A percentile compares a stretch with the other conserved stretches of the same genome.
These are phyloP conservation scores for Candolleomyces eurysporus DNA, from an alignment of 768 basidiomycete genomes.

Conservation along the genomic window DNA sequence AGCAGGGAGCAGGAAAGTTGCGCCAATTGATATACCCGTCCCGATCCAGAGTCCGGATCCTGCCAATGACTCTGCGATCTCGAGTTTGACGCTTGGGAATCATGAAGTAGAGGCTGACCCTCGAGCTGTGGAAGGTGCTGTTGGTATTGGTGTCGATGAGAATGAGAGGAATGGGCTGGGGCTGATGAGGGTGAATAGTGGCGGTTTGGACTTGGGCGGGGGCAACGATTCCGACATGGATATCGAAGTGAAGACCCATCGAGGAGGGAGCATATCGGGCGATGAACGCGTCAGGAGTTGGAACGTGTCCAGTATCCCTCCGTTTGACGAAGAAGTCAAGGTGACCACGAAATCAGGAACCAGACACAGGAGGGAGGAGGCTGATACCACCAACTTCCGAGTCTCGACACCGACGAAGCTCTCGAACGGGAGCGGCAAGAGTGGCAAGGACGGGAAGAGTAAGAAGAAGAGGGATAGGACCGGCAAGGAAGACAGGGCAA, in stretches of 20 bases:
- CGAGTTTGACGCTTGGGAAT: constrained; percentile 50
- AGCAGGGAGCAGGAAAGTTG: constrained; percentile 7
- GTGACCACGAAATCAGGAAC: constrained; percentile 11
- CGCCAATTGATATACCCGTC: constrained; percentile 18
- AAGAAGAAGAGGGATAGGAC: constrained; percentile 25
- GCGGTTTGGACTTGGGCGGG: constrained; percentile 17
- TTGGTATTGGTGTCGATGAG: background rate
- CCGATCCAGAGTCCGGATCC: constrained; percentile 28
- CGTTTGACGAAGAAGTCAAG: background rate
- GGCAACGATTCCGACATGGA: constrained; percentile 17
- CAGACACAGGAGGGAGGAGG: constrained; percentile 22
- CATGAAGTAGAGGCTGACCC: constrained; percentile 17
- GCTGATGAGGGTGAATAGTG: constrained; percentile 10
- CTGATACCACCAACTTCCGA: constrained; percentile 12
- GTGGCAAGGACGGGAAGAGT: constrained; percentile 18
- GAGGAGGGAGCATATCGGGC: constrained; percentile 21
- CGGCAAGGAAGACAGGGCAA: constrained; percentile 23
- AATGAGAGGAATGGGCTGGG: constrained; percentile 9
- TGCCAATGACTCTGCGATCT: constrained; percentile 52
- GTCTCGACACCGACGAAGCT: constrained; percentile 15
- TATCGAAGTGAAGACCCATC: constrained; percentile 29
- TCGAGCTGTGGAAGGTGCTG: constrained; percentile 11
- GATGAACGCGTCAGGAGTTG: constrained; percentile 12
- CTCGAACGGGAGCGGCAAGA: constrained; percentile 15
- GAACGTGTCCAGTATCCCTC: background rate